phyloP scores from a whole-genome alignment of 441 rosid species.

The Populus tomentosa region DNA sequence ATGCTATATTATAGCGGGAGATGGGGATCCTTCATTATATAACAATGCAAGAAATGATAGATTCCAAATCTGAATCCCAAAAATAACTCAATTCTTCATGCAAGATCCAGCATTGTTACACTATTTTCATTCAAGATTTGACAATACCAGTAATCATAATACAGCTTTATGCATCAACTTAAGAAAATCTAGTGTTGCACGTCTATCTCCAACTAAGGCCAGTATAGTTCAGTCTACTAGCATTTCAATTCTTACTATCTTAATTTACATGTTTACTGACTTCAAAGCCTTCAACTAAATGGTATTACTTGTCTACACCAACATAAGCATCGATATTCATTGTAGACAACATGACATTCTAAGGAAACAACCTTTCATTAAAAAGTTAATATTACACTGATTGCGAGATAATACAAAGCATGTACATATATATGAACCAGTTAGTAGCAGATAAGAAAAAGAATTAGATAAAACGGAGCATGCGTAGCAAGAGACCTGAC shows the following conservation, averaged over 20 bases:
- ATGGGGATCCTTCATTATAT: neutral
- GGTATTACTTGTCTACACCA: neutral
- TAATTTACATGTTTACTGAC: neutral
- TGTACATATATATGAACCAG: neutral
- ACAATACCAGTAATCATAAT: neutral
- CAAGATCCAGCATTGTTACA: neutral
- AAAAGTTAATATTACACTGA: neutral
- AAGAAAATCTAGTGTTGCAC: neutral
- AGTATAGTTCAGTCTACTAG: too few relatives aligned
- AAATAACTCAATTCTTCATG: neutral
- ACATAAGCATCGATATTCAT: neutral
- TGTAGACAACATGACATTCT: neutral
- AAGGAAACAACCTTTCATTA: neutral
- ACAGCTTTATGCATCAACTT: neutral
- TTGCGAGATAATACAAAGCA: neutral
- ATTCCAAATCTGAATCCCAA: neutral
- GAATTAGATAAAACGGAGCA: neutral
- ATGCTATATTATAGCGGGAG: slow-evolving; percentile 3
- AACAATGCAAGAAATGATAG: neutral
- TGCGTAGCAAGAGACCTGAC: neutral
- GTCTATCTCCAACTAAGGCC: neutral
- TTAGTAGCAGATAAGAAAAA: neutral
- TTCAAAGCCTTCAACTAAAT: neutral
- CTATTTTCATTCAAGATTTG: neutral
- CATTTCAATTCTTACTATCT: neutral